Evolutionary conservation across 2,329 filamentous ascomycete species (phyloP), one percentile per base, ranked within the genome.

Genomic region (Hymenotorrendiella dingleyae): DNA sequence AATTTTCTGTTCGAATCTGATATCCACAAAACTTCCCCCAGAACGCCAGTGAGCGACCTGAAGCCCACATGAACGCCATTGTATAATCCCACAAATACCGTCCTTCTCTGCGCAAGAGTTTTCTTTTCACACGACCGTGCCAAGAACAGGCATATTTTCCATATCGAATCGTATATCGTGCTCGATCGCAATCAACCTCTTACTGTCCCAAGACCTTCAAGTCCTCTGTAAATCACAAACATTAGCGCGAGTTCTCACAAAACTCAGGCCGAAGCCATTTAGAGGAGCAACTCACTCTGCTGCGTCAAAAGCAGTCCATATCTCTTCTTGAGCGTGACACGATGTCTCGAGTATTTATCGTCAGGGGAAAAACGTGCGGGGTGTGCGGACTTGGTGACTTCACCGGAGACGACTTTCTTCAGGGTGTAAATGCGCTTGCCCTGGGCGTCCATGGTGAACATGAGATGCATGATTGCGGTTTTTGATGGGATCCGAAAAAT

Each of bases 321-420:
- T 62, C 93, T 78, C 73, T 86, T 89, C 82, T 96, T 95, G 60
- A 97, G 76, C 16, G 89, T 94, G 37, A 97, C 89, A 57, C 93
- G 82, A 71, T 97, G 91, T 63, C 88, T 86, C 61, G 89, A 95
- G 78, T 94, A 97, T 76, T 96, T 95, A 76, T 98, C 93, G 70
- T 98, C 93, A 52, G 93, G 93, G 35, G 88, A 95, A 75, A 97
- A 98, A 56, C 93, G 79, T 32, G 93, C 93, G 35, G 93, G 91
- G 71, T 97, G 91, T 43, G 93, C 93, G 41, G 86, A 93, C 76
- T 94, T 95, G 66, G 91, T 94, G 62, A 96, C 87, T 63, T 89
- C 80, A 62, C 85, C 84, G 57, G 81, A 74, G 58, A 76, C 72
- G 55, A 94, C 79, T 73, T 97, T 96, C 72, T 96, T 91, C 54